Base-by-base conservation (phyloP, 257 asterid genomes). In the Solanum pimpinellifolium region DNA sequence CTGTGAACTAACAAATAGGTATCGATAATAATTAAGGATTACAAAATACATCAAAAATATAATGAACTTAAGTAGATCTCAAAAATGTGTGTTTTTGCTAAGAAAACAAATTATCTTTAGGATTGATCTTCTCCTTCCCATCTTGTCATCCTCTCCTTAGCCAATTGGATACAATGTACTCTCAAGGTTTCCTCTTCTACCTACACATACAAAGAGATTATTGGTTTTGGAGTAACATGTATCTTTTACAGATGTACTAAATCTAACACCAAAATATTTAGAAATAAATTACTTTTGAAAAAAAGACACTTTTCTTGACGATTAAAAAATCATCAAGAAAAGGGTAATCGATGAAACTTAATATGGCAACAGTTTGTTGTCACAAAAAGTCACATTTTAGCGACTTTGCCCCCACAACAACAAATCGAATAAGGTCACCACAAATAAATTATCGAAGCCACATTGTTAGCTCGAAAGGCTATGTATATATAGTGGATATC, bases 151-250 rank as follows among this genome's bases (percentile, higher is more conserved):
- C 74, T 69, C 35, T 89, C 90, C 76, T 87, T 87, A 68, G 82
- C 83, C 39, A 93, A 82, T 86, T 93, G 96, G 39, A 92, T 82
- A 31, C 84, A 88, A 18, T 91, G 95, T 29, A 88, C 91, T 84
- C 93, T 90, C 81, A 92, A 85, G 66, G 93, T 91, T 83, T 88
- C 91, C 87, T 93, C 96, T 52, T 88, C 88, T 60, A 76, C 95
- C 98, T 94, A 92, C 94, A 87, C 65, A 88, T 46, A 66, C 44
- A 46, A 73, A 52, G 86, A 82, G 56, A 33, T 44, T 83, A 60
- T 13, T 68, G 33, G 6, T 73, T 39, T 74, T 73, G 27, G 80
- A 35, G 37, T 1, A 37, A 37, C 2, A 73, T 73, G 29, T 16
- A 33, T 3, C 39, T 6, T 39, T 18, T 33, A 33, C 33, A 33